Evolutionary conservation across 2,329 filamentous ascomycete genomes (phyloP).

Genomic region (Aspergillus neoniger): DNA sequence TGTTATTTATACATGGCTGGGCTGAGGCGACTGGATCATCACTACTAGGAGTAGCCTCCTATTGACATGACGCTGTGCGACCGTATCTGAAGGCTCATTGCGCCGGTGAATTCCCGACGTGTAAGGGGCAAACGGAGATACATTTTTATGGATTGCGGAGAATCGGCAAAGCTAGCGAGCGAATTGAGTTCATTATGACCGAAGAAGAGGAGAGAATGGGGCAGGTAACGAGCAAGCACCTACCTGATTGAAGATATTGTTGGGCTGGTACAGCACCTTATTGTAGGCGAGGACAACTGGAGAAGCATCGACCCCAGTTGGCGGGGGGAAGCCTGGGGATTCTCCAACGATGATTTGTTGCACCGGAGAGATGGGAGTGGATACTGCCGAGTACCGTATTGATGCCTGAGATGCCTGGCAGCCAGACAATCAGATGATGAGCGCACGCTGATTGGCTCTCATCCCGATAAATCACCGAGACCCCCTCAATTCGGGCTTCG

Average conservation of each 20-base stretch:
- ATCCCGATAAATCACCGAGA: conserved; percentile 34
- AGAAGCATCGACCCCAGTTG: background rate
- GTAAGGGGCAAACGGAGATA: conserved; percentile 7
- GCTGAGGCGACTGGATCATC: no score
- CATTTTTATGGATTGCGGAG: background rate
- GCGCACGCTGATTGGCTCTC: conserved; percentile 25
- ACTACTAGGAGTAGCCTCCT: no score
- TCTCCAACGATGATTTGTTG: background rate
- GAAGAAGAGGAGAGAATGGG: background rate
- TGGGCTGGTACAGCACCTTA: background rate
- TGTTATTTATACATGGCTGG: background rate
- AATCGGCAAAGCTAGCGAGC: background rate
- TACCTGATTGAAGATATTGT: background rate
- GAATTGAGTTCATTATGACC: background rate
- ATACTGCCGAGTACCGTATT: background rate
- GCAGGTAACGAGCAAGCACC: background rate
- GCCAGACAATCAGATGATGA: conserved; percentile 20
- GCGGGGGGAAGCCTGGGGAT: background rate
- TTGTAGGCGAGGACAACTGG: background rate
- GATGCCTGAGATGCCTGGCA: background rate
- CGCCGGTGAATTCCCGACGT: conserved; percentile 27
- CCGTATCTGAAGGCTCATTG: conserved; percentile 14
- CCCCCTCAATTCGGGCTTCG: background rate
- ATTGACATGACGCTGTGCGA: conserved; percentile 12
- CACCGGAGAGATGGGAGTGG: background rate